Conservation (phyloP, 2,329 filamentous ascomycete species). For the Paramyrothecium sp. region DNA sequence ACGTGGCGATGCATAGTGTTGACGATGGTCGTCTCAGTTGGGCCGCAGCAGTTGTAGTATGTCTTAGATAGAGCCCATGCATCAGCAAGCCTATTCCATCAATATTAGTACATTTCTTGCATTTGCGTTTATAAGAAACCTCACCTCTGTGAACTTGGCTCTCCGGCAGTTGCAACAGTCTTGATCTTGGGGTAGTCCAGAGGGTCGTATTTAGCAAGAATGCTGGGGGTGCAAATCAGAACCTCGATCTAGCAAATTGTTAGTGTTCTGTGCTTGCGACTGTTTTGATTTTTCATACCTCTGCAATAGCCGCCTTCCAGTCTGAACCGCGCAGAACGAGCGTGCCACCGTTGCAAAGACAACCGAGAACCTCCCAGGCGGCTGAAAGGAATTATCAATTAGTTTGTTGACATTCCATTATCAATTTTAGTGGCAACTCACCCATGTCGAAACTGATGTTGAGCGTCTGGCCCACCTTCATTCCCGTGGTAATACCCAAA, state of each 20-base stretch:
- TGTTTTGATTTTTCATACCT: slow-evolving; percentile 30
- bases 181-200: slow-evolving; percentile 47
- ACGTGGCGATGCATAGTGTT: slow-evolving; percentile 52
- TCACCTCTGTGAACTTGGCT: slow-evolving; percentile 45
- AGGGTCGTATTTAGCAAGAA: slow-evolving; percentile 48
- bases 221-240: slow-evolving; percentile 54
- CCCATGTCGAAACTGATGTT: slow-evolving; percentile 63
- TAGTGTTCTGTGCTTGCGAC: not conserved
- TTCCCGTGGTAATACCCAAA: slow-evolving; percentile 47
- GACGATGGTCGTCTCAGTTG: slow-evolving; percentile 59
- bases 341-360: slow-evolving; percentile 55
- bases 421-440: slow-evolving; percentile 24
- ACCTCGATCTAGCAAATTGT: slow-evolving; percentile 40
- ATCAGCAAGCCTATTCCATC: slow-evolving; percentile 40
- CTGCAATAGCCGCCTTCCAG: slow-evolving; percentile 44
- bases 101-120: no score
- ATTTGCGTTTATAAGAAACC: no score
- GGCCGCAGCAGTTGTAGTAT: slow-evolving; percentile 58
- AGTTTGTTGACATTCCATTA: not conserved
- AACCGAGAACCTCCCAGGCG: slow-evolving; percentile 58
- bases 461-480: slow-evolving; percentile 51
- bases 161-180: slow-evolving; percentile 51
- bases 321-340: slow-evolving; percentile 48
- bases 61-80: slow-evolving; percentile 46
- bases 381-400: slow-evolving; percentile 28